Percentiles rank a stretch among this genome's conserved stretches.
These are phyloP conservation scores for Blastobotrys indianensis DNA, from an alignment of 1,139 yeast genomes.

Conservation along the genomic window DNA sequence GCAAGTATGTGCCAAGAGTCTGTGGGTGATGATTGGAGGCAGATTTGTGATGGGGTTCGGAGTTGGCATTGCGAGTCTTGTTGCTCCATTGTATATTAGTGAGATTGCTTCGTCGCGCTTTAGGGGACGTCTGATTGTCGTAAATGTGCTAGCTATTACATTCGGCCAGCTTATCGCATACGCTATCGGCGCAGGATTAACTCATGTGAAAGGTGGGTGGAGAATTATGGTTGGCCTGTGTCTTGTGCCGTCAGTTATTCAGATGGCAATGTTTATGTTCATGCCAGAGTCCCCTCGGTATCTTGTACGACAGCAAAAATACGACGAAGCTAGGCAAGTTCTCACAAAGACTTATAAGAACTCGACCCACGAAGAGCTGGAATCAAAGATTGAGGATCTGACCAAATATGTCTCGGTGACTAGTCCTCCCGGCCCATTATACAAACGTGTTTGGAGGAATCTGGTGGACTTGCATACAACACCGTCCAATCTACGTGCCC, in stretches of 20 bases:
- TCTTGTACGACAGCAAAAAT: conserved; percentile 63
- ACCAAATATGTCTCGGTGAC: conserved; percentile 15
- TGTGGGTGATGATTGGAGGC: conserved; percentile 90
- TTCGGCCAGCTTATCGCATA: conserved; percentile 92
- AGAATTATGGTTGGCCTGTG: conserved; percentile 85
- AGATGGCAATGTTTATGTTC: conserved; percentile 69
- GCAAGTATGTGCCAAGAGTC: conserved; percentile 70
- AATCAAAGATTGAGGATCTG: conserved; percentile 23
- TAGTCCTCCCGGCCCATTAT: conserved; percentile 5
- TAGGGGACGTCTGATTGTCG: conserved; percentile 62
- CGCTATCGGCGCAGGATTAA: conserved; percentile 86
- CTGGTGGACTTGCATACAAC: conserved; percentile 62
- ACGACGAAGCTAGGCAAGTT: conserved; percentile 61
- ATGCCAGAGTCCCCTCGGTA: conserved; percentile 95
- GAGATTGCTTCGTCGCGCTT: conserved; percentile 90
- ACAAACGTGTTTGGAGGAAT: conserved; percentile 19
- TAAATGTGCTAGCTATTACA: conserved; percentile 68
- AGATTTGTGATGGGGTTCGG: conserved; percentile 91
- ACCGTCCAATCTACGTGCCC: conserved; percentile 85
- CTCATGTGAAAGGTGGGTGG: conserved; percentile 78
- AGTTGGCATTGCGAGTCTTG: conserved; percentile 86
- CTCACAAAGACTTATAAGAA: conserved; percentile 42
- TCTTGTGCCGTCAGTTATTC: conserved; percentile 77
- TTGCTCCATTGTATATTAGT: conserved; percentile 83
- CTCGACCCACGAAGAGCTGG: conserved; percentile 27